Evolutionary conservation across 441 rosid genomes (phyloP), one percentile per base, ranked within the genome.

Genomic region (Gossypium schwendimanii): DNA sequence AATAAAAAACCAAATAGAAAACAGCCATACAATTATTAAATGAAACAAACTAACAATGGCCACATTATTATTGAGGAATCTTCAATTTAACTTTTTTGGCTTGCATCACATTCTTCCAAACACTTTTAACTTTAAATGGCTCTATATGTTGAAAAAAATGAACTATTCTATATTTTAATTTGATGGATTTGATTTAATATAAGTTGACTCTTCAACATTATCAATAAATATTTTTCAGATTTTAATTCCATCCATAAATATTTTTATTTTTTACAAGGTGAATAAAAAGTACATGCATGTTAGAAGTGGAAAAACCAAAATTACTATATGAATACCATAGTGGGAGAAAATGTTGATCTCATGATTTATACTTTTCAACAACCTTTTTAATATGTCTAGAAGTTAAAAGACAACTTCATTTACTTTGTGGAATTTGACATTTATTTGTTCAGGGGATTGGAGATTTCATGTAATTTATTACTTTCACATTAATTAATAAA

Each of bases 41-140:
- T n/a, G 71, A 24, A 23, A 45, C 70, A 21, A 41, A 52, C 58
- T 24, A 67, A 66, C 23, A 3, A 67, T 6, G 15, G 4, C 57
- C 50, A 41, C 59, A 49, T 67, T 49, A 67, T 47, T 67, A 44
- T 26, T 66, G 41, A 18, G 41, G 58, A 66, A 26, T 26, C 71
- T 67, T 67, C 2, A 49, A 49, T 24, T 26, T 49, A 67, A 67
- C 71, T 67, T 67, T 67, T 63, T 26, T 15, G 24, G 15, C 3
- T 11, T 11, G 18, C 70, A 6, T 4, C 2, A 64, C 9, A 68
- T 53, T 53, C 72, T 31, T 33, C 60, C 50, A 18, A 18, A 28
- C 50, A 53, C 52, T 69, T 65, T 65, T 69, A 31, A 69, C 61
- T 53, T 33, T 53, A 69, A 28, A 33, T 69, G 17, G 17, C 17